Percentiles rank a stretch among this genome's conserved stretches.
Conservation (phyloP, 441 rosid genomes). For the Cnidoscolus chayamansa region DNA sequence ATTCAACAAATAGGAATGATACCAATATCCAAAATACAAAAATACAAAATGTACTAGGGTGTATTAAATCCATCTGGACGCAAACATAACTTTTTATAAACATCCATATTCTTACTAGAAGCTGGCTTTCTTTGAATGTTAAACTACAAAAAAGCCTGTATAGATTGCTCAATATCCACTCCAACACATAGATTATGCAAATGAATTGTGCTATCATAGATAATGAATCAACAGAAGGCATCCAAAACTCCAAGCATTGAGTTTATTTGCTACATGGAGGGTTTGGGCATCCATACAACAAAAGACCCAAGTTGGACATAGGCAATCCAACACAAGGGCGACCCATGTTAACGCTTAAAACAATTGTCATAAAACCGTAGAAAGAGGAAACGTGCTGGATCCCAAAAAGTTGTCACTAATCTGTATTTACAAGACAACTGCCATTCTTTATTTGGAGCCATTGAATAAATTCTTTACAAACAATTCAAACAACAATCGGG, state of each 20-base stretch:
- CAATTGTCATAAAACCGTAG: neutral
- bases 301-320: neutral
- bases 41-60: neutral
- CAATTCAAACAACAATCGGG: slow-evolving; percentile 28
- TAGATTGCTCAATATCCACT: slow-evolving; percentile 9
- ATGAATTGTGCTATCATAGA: neutral
- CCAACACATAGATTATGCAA: neutral
- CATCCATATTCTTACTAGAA: neutral
- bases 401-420: slow-evolving; percentile 43
- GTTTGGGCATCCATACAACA: neutral
- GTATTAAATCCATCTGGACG: neutral
- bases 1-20: slow-evolving; percentile 7
- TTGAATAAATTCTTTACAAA: slow-evolving; percentile 28
- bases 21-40: neutral
- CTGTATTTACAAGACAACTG: slow-evolving; percentile 28
- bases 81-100: slow-evolving; percentile 14
- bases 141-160: slow-evolving; percentile 9
- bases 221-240: neutral
- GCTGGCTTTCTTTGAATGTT: neutral
- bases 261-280: neutral
- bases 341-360: neutral
- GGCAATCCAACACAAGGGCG: neutral
- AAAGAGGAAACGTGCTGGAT: slow-evolving; percentile 3
- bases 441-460: neutral
- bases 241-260: neutral